These are phyloP conservation scores for Xerocomellus dryophilus DNA, from an alignment of 768 basidiomycete species.

Conservation along the genomic window DNA sequence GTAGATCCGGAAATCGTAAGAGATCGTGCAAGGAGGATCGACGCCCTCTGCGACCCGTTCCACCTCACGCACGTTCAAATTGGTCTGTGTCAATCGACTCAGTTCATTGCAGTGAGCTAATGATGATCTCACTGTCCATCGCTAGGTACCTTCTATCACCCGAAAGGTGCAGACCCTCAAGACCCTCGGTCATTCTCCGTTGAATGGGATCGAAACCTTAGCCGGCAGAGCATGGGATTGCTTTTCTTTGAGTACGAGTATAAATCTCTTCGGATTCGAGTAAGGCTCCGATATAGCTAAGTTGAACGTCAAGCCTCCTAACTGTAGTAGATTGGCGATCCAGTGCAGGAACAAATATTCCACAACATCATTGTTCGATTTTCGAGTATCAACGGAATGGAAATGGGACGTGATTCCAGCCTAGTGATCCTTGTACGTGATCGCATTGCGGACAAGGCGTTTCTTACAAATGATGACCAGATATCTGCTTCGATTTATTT, in stretches of 20 bases:
- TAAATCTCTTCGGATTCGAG: slow-evolving; percentile 61
- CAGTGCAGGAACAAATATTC: slow-evolving; percentile 48
- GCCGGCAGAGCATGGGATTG: slow-evolving; percentile 45
- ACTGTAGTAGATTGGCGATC: slow-evolving; percentile 54
- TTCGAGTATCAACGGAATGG: slow-evolving; percentile 56
- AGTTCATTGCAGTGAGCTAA: neutral
- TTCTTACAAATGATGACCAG: slow-evolving; percentile 34
- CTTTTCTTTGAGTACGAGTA: slow-evolving; percentile 66
- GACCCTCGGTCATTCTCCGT: slow-evolving; percentile 57
- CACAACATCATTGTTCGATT: slow-evolving; percentile 54
- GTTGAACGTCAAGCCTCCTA: neutral
- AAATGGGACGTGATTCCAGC: slow-evolving; percentile 53
- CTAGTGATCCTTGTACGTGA: slow-evolving; percentile 57
- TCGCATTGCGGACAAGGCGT: neutral
- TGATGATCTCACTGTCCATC: neutral
- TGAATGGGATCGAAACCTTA: slow-evolving; percentile 63
- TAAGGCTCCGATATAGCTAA: slow-evolving; percentile 27
- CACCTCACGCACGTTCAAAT: slow-evolving; percentile 66
- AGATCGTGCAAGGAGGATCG: slow-evolving; percentile 43
- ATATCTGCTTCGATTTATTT: slow-evolving; percentile 64
- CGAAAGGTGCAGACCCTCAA: slow-evolving; percentile 23
- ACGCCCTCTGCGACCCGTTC: slow-evolving; percentile 44
- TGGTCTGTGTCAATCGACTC: slow-evolving; percentile 40
- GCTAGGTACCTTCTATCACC: slow-evolving; percentile 30
- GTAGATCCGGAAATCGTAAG: slow-evolving; percentile 53